Conservation (phyloP, 768 basidiomycete genomes). For the Pluteus cervinus region DNA sequence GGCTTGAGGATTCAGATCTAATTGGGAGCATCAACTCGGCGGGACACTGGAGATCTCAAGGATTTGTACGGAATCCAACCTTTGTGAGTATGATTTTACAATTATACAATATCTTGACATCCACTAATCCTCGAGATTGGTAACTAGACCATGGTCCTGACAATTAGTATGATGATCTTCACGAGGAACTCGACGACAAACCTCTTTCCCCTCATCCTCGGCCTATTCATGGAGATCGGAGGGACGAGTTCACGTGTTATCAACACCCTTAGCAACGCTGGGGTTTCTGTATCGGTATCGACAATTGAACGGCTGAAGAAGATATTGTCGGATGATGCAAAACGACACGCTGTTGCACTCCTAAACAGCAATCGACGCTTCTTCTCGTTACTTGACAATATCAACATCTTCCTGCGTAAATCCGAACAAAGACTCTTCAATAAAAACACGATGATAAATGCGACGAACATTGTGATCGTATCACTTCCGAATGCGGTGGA, state of each 20-base stretch:
- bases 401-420: slow-evolving; percentile 26
- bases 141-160: too few species aligned
- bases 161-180: slow-evolving; percentile 17
- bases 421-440: slow-evolving; percentile 22
- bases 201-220: slow-evolving; percentile 19
- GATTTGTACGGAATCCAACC: slow-evolving; percentile 17
- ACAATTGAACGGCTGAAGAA: slow-evolving; percentile 22
- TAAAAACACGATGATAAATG: slow-evolving; percentile 21
- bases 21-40: slow-evolving; percentile 4
- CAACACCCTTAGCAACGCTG: slow-evolving; percentile 19
- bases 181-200: slow-evolving; percentile 22
- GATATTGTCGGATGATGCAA: slow-evolving; percentile 18
- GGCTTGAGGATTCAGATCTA: slow-evolving; percentile 8
- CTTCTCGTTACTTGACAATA: slow-evolving; percentile 24
- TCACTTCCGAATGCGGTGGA: too few species aligned
- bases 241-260: slow-evolving; percentile 23
- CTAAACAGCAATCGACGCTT: slow-evolving; percentile 15
- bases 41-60: slow-evolving; percentile 8
- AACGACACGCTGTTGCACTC: slow-evolving; percentile 14
- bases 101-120: neutral
- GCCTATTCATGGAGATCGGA: slow-evolving; percentile 22
- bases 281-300: slow-evolving; percentile 16
- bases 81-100: slow-evolving; percentile 12
- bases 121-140: too few species aligned
- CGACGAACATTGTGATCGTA: too few species aligned